A percentile compares a stretch with the other conserved stretches of the same genome.
Evolutionary conservation across 257 asterid species (phyloP).

Genomic region (Jacaranda mimosifolia): DNA sequence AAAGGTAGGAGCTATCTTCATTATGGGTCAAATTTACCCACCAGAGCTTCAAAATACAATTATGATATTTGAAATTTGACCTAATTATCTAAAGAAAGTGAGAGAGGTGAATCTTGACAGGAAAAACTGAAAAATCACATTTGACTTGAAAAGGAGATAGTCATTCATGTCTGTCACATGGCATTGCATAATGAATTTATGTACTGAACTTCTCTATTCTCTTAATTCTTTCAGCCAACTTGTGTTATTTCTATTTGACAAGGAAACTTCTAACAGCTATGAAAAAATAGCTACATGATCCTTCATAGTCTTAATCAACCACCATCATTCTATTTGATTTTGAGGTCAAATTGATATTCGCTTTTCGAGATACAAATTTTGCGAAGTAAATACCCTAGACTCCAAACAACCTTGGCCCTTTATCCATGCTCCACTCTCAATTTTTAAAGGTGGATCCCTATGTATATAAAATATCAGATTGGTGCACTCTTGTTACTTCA

Average conservation of each 20-base stretch:
- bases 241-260: background rate
- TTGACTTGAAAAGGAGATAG: background rate
- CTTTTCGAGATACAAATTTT: background rate
- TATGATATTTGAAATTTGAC: background rate
- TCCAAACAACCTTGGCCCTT: background rate
- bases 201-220: conserved; percentile 7
- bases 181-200: background rate
- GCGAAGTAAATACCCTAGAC: conserved; percentile 16
- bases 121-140: background rate
- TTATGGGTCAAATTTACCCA: background rate
- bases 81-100: background rate
- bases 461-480: conserved; percentile 13
- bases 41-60: background rate
- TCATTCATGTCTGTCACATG: background rate
- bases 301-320: background rate
- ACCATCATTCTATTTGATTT: background rate
- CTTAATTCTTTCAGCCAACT: conserved; percentile 9
- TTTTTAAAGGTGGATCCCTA: background rate
- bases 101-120: background rate
- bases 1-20: background rate
- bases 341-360: conserved; percentile 6
- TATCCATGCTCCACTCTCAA: background rate
- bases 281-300: background rate
- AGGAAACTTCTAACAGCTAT: conserved; percentile 15
- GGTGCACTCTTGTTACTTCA: conserved; percentile 10